A percentile compares a stretch with the other conserved stretches of the same genome.
Conservation (phyloP, 139 green algal species). For the Zygnema circumcarinatum region DNA sequence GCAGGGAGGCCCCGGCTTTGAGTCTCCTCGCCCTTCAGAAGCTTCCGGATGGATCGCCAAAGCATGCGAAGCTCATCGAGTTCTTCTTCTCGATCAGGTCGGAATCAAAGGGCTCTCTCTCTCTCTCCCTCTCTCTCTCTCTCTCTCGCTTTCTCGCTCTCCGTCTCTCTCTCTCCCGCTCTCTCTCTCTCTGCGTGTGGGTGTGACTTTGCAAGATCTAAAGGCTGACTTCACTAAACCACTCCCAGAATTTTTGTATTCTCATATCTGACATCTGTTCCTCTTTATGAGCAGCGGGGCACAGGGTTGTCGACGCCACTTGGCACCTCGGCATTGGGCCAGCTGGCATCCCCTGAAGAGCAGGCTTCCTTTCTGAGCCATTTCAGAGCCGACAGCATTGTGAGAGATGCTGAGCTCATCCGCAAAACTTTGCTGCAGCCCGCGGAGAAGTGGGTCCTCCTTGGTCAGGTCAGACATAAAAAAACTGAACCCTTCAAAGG, state of each 20-base stretch:
- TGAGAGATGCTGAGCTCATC: constrained; percentile 85
- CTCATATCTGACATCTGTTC: too few relatives aligned
- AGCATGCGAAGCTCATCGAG: constrained; percentile 73
- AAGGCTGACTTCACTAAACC: too few relatives aligned
- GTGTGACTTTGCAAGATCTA: too few relatives aligned
- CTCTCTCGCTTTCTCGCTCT: too few relatives aligned
- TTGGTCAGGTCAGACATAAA: constrained; percentile 74
- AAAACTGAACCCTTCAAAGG: neutral
- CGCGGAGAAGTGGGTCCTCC: constrained; percentile 73
- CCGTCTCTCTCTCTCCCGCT: too few relatives aligned
- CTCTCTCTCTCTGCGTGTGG: too few relatives aligned
- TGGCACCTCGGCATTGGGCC: constrained; percentile 62
- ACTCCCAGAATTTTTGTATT: too few relatives aligned
- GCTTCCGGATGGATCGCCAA: constrained; percentile 80
- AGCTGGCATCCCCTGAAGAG: constrained; percentile 70
- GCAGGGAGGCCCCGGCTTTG: constrained; percentile 88
- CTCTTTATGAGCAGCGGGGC: constrained; percentile 59
- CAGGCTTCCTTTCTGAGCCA: constrained; percentile 83
- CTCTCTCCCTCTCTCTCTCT: too few relatives aligned
- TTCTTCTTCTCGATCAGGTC: constrained; percentile 88
- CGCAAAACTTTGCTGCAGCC: constrained; percentile 72
- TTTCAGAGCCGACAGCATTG: constrained; percentile 88
- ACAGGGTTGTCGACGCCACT: constrained; percentile 77
- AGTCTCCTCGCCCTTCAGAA: constrained; percentile 70
- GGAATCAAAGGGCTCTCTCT: too few relatives aligned